Conservation (phyloP, 2,329 filamentous ascomycete species). For the Gnomoniopsis sp. region DNA sequence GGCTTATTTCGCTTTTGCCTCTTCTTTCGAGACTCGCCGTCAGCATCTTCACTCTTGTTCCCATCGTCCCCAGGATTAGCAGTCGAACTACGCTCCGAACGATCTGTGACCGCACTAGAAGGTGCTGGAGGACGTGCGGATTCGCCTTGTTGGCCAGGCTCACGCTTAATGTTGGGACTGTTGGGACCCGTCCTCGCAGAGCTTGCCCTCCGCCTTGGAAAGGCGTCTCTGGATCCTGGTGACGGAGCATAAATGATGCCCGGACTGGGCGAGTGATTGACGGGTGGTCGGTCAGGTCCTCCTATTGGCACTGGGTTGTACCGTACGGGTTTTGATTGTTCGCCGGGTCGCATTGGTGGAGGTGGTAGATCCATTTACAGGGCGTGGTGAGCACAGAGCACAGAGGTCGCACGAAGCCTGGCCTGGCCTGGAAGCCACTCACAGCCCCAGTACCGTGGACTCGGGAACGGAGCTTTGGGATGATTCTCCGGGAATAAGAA, state of each 20-base stretch:
- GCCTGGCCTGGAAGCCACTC: not conserved
- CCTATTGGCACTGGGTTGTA: constrained; percentile 18
- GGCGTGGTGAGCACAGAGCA: not conserved
- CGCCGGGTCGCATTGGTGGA: not conserved
- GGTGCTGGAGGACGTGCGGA: constrained; percentile 3
- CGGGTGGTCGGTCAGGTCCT: constrained; percentile 15
- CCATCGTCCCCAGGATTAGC: constrained; percentile 9
- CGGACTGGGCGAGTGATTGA: constrained; percentile 17
- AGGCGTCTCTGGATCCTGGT: constrained; percentile 1
- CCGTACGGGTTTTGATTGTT: constrained; percentile 6
- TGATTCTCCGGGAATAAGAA: constrained; percentile 15
- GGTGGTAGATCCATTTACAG: not conserved
- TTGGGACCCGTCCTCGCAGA: constrained; percentile 4
- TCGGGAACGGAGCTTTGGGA: constrained; percentile 3
- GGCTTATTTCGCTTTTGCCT: constrained; percentile 85
- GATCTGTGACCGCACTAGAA: constrained; percentile 4
- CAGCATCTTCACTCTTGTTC: constrained; percentile 24
- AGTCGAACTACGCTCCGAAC: constrained; percentile 8
- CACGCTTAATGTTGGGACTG: constrained; percentile 12
- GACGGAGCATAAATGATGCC: constrained; percentile 14
- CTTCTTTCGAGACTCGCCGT: constrained; percentile 49
- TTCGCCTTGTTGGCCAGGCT: constrained; percentile 3
- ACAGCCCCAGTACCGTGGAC: constrained; percentile 12
- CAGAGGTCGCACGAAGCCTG: constrained; percentile 9
- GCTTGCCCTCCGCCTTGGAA: not conserved